Evolutionary conservation across 2,329 filamentous ascomycete genomes (phyloP).

Genomic region (Stachybotrys chlorohalonatus): DNA sequence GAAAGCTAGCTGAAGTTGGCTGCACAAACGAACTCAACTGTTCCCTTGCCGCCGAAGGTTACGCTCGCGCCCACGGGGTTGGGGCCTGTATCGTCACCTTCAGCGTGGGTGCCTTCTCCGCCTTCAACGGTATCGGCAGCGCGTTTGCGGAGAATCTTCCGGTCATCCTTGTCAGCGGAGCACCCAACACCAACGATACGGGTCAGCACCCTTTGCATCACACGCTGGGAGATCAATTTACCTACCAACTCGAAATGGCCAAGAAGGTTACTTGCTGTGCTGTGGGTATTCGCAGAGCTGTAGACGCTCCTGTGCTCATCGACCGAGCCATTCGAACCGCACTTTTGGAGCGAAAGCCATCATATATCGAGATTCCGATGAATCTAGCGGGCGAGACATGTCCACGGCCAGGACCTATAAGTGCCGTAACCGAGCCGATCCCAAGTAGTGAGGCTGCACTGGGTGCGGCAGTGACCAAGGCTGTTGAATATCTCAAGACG

Average conservation of each 20-base stretch:
- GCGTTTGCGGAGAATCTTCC: constrained; percentile 5
- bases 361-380: constrained; percentile 1
- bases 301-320: constrained; percentile 12
- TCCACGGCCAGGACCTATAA: constrained; percentile 1
- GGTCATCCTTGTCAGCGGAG: constrained; percentile 6
- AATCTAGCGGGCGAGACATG: constrained; percentile 1
- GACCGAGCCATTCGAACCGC: constrained; percentile 4
- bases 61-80: constrained; percentile 2
- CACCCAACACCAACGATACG: constrained; percentile 3
- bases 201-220: constrained; percentile 15
- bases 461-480: constrained; percentile 1
- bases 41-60: constrained; percentile 4
- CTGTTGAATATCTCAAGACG: constrained; percentile 1
- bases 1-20: background rate
- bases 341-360: constrained; percentile 1
- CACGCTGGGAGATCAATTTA: constrained; percentile 17
- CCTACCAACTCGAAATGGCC: constrained; percentile 20
- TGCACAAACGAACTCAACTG: constrained; percentile 5
- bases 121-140: constrained; percentile 5
- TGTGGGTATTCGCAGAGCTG: constrained; percentile 14
- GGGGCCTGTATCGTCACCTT: constrained; percentile 5
- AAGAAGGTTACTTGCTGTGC: constrained; percentile 20
- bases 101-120: constrained; percentile 8
- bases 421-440: background rate
- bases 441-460: background rate